Conservation (phyloP, 441 rosid genomes). For the Adansonia grandidieri region DNA sequence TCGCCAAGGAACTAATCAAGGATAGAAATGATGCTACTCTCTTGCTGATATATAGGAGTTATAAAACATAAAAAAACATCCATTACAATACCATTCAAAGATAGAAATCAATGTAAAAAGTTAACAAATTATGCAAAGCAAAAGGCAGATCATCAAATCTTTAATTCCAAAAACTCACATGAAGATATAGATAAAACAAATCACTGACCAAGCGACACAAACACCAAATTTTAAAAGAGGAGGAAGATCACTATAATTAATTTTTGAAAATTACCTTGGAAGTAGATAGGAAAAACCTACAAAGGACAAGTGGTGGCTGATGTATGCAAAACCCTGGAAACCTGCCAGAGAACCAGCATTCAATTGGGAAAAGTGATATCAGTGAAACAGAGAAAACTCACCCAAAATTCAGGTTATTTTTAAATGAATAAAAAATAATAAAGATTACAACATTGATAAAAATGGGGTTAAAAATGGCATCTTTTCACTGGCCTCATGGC, state of each 20-base stretch:
- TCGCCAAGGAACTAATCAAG: background rate
- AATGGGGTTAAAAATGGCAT: slow-evolving; percentile 2
- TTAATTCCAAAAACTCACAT: background rate
- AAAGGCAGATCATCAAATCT: background rate
- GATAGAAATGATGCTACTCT: background rate
- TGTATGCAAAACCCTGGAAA: background rate
- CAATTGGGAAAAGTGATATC: background rate
- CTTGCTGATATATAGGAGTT: slow-evolving; percentile 29
- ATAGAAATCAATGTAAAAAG: background rate
- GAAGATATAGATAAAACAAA: background rate
- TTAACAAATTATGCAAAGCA: background rate
- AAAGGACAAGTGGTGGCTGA: background rate
- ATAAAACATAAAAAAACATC: slow-evolving; percentile 17
- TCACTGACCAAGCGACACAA: background rate
- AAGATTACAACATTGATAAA: background rate
- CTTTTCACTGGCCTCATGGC: background rate
- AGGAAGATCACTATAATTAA: background rate
- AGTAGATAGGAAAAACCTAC: background rate
- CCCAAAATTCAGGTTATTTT: too few species aligned
- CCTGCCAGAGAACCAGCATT: slow-evolving; percentile 19
- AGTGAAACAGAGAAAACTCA: background rate
- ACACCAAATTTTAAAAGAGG: background rate
- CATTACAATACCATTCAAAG: slow-evolving; percentile 25
- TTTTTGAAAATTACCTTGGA: slow-evolving; percentile 1
- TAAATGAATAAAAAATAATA: background rate